phyloP scores from a whole-genome alignment of 768 basidiomycete species.

The Tephrocybe sp. region DNA sequence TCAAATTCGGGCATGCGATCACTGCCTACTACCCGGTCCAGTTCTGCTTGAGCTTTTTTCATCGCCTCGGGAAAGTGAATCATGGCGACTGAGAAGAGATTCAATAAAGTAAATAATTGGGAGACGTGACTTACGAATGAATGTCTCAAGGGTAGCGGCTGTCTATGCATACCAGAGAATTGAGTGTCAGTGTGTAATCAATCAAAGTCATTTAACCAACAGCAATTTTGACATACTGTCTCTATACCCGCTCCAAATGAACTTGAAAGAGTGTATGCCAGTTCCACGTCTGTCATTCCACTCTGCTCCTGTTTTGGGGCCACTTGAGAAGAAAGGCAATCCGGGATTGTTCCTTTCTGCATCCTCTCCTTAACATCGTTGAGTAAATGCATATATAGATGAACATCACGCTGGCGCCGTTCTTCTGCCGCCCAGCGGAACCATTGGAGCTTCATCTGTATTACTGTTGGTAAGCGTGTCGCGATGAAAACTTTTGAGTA shows the following conservation, averaged over 20 bases:
- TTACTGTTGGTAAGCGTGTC: neutral
- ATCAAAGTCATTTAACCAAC: too few relatives aligned
- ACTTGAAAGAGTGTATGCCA: conserved; percentile 44
- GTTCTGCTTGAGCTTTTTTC: conserved; percentile 37
- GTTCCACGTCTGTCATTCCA: conserved; percentile 40
- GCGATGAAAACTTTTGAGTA: neutral
- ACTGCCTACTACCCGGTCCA: conserved; percentile 35
- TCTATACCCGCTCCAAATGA: conserved; percentile 50
- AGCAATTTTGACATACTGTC: conserved; percentile 6
- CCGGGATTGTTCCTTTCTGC: conserved; percentile 35
- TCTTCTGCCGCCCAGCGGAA: conserved; percentile 41
- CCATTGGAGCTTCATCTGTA: conserved; percentile 40
- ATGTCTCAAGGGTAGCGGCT: conserved; percentile 3
- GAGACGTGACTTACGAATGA: conserved; percentile 11
- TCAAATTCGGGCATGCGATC: conserved; percentile 40
- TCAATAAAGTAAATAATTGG: neutral
- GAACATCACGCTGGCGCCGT: conserved; percentile 36
- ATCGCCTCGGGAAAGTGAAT: conserved; percentile 38
- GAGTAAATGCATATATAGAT: conserved; percentile 37
- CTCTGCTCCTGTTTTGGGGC: conserved; percentile 34
- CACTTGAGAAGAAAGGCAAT: conserved; percentile 39
- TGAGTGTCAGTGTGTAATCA: too few relatives aligned
- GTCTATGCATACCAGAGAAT: conserved; percentile 1
- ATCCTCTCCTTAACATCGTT: conserved; percentile 44
- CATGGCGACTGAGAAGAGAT: conserved; percentile 32